Conservation (phyloP, 2,329 filamentous ascomycete species). For the Colletotrichum orchidophilum region DNA sequence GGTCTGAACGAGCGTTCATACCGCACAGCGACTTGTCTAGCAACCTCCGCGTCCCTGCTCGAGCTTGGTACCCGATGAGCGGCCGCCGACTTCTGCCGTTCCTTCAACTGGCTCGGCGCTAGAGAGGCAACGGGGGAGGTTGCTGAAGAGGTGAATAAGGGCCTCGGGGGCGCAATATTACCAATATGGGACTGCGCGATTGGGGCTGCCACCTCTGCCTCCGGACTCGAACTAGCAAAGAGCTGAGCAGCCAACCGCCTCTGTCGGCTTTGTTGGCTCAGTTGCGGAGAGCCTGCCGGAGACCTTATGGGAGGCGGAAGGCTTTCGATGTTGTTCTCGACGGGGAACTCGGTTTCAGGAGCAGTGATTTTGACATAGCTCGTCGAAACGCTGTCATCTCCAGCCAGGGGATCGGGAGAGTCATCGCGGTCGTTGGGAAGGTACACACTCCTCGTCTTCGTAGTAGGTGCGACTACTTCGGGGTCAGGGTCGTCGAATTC, state of each 20-base stretch:
- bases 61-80: background rate
- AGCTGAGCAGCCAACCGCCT: background rate
- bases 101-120: background rate
- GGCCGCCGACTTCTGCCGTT: background rate
- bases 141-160: background rate
- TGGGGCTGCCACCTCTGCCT: background rate
- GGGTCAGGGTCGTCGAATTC: background rate
- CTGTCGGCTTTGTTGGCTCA: background rate
- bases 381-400: conserved; percentile 47
- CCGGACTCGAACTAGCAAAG: background rate
- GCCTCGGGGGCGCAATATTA: background rate
- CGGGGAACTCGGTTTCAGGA: conserved; percentile 40
- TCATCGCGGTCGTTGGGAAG: background rate
- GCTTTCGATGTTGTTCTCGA: conserved; percentile 15
- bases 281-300: background rate
- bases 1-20: conserved; percentile 63
- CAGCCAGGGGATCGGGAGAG: conserved; percentile 30
- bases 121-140: background rate
- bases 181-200: background rate
- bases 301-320: background rate
- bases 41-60: conserved; percentile 3
- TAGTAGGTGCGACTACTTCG: background rate
- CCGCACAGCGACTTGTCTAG: conserved; percentile 40
- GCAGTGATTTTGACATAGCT: conserved; percentile 49
- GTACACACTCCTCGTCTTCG: background rate